A percentile compares a stretch with the other conserved stretches of the same genome.
These are phyloP conservation scores for Phytophthora agathidicida DNA, from an alignment of 352 stramenopile species.

Conservation along the genomic window DNA sequence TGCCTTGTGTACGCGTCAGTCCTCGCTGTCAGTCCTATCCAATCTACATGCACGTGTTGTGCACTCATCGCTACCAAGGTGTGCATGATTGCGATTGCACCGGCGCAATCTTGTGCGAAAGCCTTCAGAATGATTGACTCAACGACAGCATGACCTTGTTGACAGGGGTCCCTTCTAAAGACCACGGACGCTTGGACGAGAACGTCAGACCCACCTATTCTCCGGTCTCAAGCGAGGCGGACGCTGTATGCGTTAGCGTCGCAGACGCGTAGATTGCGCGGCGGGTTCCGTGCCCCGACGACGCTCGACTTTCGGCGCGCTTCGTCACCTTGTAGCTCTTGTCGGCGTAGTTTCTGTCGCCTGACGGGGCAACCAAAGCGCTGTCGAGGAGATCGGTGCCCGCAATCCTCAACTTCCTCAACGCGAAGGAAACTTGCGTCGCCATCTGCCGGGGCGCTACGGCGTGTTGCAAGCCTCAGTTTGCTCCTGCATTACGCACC, in stretches of 20 bases:
- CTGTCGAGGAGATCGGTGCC: background rate
- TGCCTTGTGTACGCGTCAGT: too few species aligned
- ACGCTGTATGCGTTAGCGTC: background rate
- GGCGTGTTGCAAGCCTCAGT: constrained; percentile 5
- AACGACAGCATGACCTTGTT: constrained; percentile 8
- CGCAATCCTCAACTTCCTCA: constrained; percentile 6
- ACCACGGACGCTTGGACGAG: background rate
- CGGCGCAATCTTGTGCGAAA: too few species aligned
- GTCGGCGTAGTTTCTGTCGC: constrained; percentile 19
- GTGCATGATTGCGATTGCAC: background rate
- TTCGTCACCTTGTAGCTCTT: constrained; percentile 20
- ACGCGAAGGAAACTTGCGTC: constrained; percentile 26
- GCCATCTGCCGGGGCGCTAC: constrained; percentile 9
- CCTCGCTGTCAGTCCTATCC: too few species aligned
- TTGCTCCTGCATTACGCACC: constrained; percentile 4
- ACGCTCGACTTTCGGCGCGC: constrained; percentile 1
- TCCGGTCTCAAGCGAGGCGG: constrained; percentile 11
- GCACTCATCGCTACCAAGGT: too few species aligned
- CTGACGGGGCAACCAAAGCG: background rate
- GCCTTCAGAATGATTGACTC: too few species aligned
- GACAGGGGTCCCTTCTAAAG: constrained; percentile 3
- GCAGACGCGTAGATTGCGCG: background rate
- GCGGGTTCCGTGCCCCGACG: background rate
- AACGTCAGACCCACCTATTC: constrained; percentile 18
- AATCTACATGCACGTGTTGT: too few species aligned